Base-by-base conservation (phyloP, 495 filamentous ascomycete species). In the Hypoxylon lienhwacheense region DNA sequence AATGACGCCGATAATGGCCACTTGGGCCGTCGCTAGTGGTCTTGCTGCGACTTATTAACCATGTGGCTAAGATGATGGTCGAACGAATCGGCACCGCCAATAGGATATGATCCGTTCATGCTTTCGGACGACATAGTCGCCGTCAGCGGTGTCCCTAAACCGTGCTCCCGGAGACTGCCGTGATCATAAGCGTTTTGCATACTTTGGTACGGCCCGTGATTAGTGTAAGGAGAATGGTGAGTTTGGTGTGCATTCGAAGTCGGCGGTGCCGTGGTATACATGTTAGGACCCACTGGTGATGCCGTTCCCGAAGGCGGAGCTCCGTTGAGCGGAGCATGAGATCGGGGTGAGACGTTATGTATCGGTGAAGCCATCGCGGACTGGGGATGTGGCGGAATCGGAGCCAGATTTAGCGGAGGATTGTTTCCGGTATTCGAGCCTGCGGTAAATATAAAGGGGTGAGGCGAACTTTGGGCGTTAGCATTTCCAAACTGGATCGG, bases 211-310 rank as follows among this genome's bases (percentile, higher is more conserved):
- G 48, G 24, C 8, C 62, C 53, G 46, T 64, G 57, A 36, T 65
- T 65, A 35, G 47, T 22, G 42, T 67, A 67, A 25, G 65, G 59
- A 12, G 63, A 59, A 11, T 67, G 65, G 25, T 64, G 65, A 26
- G 53, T 33, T 51, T 57, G 62, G 31, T 64, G 61, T 28, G 64
- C 51, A n/a, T 60, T 64, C 12, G 65, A 65, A 10, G 62, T 57
- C 15, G 63, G 62, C 20, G 65, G 55, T 22, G 65, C 57, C n/a
- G 65, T 65, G 40, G 65, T 64, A 32, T 67, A 67, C 36, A 67
- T 59, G 29, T 63, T 67, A 32, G 63, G 58, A 17, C 65, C 65
- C 11, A 67, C 63, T 45, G 65, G 65, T 21, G 65, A 67, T 4
- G 59, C 59, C 19, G 53, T 63, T 45, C 46, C 59, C 11, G 59